phyloP scores from a whole-genome alignment of 352 stramenopile genomes.

The Pythium volutum region DNA sequence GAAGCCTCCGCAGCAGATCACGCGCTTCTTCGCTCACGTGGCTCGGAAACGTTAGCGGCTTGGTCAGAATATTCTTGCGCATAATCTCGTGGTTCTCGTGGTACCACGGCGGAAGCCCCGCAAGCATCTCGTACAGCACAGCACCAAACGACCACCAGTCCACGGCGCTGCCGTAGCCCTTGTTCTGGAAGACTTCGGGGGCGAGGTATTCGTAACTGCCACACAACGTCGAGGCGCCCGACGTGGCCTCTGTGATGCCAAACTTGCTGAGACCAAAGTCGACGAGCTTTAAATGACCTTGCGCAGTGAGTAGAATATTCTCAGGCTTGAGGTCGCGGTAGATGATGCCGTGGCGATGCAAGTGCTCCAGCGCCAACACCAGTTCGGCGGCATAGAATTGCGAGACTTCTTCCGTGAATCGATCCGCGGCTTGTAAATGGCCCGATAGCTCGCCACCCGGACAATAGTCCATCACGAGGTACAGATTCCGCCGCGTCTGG shows the following conservation, averaged over 20 bases:
- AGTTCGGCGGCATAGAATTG: slow-evolving; percentile 74
- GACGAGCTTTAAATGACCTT: slow-evolving; percentile 74
- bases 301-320: slow-evolving; percentile 88
- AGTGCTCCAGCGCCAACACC: slow-evolving; percentile 69
- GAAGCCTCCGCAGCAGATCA: slow-evolving; percentile 47
- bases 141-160: slow-evolving; percentile 82
- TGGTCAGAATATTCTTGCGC: slow-evolving; percentile 45
- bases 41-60: slow-evolving; percentile 50
- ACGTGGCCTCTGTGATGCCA: slow-evolving; percentile 62
- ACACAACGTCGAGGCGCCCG: slow-evolving; percentile 60
- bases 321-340: slow-evolving; percentile 94
- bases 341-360: slow-evolving; percentile 87
- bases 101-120: slow-evolving; percentile 77
- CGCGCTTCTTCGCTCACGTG: slow-evolving; percentile 48
- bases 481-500: slow-evolving; percentile 56
- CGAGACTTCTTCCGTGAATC: slow-evolving; percentile 54
- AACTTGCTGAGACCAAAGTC: slow-evolving; percentile 87
- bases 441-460: slow-evolving; percentile 64
- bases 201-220: slow-evolving; percentile 83
- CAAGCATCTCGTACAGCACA: slow-evolving; percentile 78
- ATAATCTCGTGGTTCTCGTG: slow-evolving; percentile 51
- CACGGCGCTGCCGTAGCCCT: slow-evolving; percentile 69
- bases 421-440: slow-evolving; percentile 42
- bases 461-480: slow-evolving; percentile 85
- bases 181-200: slow-evolving; percentile 60